Evolutionary conservation across 2,329 filamentous ascomycete genomes (phyloP).

Genomic region (Teratosphaeria epicoccoides): DNA sequence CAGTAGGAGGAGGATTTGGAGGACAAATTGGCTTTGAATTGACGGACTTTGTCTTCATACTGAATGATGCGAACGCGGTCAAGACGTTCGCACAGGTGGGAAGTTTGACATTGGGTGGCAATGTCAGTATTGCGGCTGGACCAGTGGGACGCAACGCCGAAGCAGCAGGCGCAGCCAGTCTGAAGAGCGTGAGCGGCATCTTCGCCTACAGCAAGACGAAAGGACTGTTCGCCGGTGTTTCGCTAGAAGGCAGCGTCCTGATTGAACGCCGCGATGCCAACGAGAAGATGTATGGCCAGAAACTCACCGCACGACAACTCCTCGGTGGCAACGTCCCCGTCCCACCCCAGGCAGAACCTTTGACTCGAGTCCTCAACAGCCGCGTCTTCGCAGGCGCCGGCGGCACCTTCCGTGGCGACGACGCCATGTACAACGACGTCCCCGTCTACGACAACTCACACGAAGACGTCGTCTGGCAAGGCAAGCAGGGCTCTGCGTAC

Average conservation of each 20-base stretch:
- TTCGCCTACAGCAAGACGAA: constrained; percentile 99
- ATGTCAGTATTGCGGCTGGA: constrained; percentile 89
- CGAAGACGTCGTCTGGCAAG: constrained; percentile 78
- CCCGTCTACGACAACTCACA: constrained; percentile 78
- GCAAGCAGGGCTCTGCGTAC: constrained; percentile 57
- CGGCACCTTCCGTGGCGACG: constrained; percentile 36
- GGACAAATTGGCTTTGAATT: constrained; percentile 81
- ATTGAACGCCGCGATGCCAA: constrained; percentile 95
- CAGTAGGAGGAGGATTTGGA: constrained; percentile 70
- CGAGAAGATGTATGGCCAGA: constrained; percentile 82
- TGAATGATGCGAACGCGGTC: constrained; percentile 83
- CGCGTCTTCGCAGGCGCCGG: constrained; percentile 65
- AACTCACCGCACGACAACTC: constrained; percentile 70
- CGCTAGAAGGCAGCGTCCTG: constrained; percentile 82
- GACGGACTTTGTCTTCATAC: constrained; percentile 94
- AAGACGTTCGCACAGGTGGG: constrained; percentile 90
- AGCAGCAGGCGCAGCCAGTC: constrained; percentile 83
- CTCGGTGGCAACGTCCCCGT: constrained; percentile 67
- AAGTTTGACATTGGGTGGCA: constrained; percentile 84
- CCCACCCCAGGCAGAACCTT: constrained; percentile 70
- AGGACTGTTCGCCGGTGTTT: constrained; percentile 90
- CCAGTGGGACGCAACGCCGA: constrained; percentile 92
- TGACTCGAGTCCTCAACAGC: constrained; percentile 77
- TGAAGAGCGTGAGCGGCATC: constrained; percentile 79
- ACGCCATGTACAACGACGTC: constrained; percentile 83